Base-by-base conservation (phyloP, 2,329 filamentous ascomycete genomes). In the Arthrocladium fulminans region DNA sequence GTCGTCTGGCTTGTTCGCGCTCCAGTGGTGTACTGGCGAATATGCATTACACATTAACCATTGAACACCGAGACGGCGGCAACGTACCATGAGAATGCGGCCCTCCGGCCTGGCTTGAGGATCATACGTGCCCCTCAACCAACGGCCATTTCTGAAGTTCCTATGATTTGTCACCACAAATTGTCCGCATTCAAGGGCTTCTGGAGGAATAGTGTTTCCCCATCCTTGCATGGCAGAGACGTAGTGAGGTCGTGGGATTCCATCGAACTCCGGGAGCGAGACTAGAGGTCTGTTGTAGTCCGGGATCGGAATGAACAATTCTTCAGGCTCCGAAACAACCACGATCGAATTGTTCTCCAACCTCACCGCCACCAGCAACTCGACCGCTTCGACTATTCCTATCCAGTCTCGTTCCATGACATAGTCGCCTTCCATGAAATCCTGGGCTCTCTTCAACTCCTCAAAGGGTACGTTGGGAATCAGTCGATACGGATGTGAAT, bases 351-450 rank as follows among this genome's bases (percentile, higher is more conserved):
- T 72, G 58, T 80, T 73, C 5, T 65, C 58, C 10, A 81, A 66
- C 35, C 66, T 69, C 22, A 81, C 52, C 1, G 73, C 67, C 12
- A 79, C 65, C 45, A 74, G 70, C 41, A 74, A 68, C 24, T 68
- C 65, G 38, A 74, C 65, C 2, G 71, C 66, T 44, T 73, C 67
- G 3, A 81, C 69, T 9, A 71, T 62, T 1, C 79, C 79, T 3
- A 81, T 59, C 73, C 77, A 80, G 54, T 75, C 69, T 15, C 71
- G 65, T 58, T 74, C 76, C 10, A 79, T 65, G 19, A 80, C 65
- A 25, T 75, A 65, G 45, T 76, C 73, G 3, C 74, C 74, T 51
- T 73, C 70, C 4, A 65, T 58, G 52, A 70, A 72, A 41, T 73
- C 63, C 51, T 72, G 65, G 10, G 69, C 65, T 47, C 66, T 65